Conservation (phyloP, 2,329 filamentous ascomycete species). For the Alternaria angustiovoidea region DNA sequence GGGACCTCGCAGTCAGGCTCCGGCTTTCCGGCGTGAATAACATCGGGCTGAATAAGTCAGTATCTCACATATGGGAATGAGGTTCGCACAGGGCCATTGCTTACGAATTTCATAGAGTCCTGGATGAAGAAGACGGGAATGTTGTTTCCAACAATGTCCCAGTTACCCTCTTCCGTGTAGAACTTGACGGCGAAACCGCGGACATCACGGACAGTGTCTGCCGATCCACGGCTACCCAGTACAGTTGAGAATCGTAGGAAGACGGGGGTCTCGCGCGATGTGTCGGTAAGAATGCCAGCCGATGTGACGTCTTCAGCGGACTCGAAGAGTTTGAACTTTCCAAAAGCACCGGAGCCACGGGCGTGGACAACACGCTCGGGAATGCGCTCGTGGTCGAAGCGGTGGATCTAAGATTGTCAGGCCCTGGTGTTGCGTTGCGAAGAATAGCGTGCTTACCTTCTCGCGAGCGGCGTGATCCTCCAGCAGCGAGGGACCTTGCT, state of each 20-base stretch:
- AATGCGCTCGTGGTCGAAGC: constrained; percentile 79
- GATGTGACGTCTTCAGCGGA: constrained; percentile 69
- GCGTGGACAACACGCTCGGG: constrained; percentile 74
- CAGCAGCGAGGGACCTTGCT: constrained; percentile 71
- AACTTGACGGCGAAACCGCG: constrained; percentile 81
- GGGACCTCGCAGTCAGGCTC: constrained; percentile 76
- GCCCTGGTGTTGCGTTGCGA: no score
- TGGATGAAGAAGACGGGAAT: constrained; percentile 81
- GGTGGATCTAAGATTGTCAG: constrained; percentile 65
- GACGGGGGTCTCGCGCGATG: constrained; percentile 70
- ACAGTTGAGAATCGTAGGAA: constrained; percentile 83
- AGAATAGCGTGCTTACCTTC: constrained; percentile 62
- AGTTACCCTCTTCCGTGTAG: constrained; percentile 80
- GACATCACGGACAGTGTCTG: constrained; percentile 84
- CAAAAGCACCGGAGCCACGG: constrained; percentile 70
- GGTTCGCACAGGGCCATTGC: not conserved
- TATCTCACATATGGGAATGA: not conserved
- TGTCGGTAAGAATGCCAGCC: constrained; percentile 73
- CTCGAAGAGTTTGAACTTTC: constrained; percentile 71
- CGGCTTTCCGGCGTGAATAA: constrained; percentile 71
- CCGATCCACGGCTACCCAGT: constrained; percentile 75
- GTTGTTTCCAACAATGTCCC: constrained; percentile 78
- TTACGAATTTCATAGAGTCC: constrained; percentile 2
- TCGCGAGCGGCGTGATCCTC: constrained; percentile 78
- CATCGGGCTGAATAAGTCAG: constrained; percentile 57